phyloP scores from a whole-genome alignment of 2,329 filamentous ascomycete genomes.

The Aspergillus transmontanensis region DNA sequence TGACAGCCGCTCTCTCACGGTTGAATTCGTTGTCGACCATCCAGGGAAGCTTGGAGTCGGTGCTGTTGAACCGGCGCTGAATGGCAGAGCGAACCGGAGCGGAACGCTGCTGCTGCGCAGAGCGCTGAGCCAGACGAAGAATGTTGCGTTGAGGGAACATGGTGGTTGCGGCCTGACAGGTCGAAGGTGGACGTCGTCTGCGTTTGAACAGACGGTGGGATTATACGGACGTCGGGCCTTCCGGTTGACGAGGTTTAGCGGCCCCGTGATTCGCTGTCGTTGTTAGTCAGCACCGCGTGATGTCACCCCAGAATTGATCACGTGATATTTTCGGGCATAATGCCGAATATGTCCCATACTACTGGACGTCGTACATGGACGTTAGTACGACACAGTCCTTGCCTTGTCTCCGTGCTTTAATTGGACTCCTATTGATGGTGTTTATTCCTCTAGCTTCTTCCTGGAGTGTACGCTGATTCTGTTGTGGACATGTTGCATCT shows the following conservation, averaged over 20 bases:
- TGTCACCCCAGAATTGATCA: conserved; percentile 25
- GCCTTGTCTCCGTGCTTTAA: background rate
- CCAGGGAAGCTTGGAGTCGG: conserved; percentile 60
- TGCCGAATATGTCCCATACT: background rate
- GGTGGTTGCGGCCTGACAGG: conserved; percentile 32
- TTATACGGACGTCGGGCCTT: conserved; percentile 27
- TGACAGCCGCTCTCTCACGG: conserved; percentile 85
- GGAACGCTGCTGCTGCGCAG: conserved; percentile 60
- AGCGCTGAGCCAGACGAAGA: conserved; percentile 65
- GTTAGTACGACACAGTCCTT: background rate
- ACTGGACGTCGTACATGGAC: background rate
- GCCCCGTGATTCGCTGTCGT: conserved; percentile 32
- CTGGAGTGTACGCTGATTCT: background rate
- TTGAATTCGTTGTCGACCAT: conserved; percentile 86
- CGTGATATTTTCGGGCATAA: conserved; percentile 10
- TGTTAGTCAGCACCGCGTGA: conserved; percentile 28
- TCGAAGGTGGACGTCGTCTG: conserved; percentile 26
- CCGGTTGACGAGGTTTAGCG: conserved; percentile 31
- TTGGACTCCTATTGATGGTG: background rate
- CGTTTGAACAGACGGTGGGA: conserved; percentile 24
- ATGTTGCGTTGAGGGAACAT: conserved; percentile 69
- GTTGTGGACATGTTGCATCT: conserved; percentile 18
- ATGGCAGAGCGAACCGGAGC: conserved; percentile 57
- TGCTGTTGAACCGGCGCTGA: conserved; percentile 73
- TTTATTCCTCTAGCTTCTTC: background rate